These are phyloP conservation scores for Nemania sp. DNA, from an alignment of 2,329 filamentous ascomycete species.

Conservation along the genomic window DNA sequence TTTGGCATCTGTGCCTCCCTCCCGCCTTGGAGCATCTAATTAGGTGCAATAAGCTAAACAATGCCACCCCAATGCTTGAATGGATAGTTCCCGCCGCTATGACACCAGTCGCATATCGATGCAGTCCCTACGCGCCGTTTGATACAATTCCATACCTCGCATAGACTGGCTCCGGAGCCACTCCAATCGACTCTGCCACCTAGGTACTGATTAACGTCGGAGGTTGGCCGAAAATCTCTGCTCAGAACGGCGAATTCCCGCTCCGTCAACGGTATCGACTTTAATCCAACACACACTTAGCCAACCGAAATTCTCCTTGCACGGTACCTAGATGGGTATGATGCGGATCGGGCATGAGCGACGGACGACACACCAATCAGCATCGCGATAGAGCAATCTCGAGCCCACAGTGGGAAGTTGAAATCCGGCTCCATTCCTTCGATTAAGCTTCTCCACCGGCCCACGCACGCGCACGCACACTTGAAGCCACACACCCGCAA, in stretches of 20 bases:
- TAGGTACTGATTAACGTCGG: background rate
- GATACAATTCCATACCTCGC: background rate
- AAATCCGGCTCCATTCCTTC: background rate
- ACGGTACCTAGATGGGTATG: background rate
- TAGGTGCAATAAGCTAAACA: background rate
- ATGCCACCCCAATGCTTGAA: background rate
- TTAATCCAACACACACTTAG: too few relatives aligned
- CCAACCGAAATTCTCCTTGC: too few relatives aligned
- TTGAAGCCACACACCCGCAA: background rate
- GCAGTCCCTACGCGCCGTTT: background rate
- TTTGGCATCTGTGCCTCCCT: background rate
- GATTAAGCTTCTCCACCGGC: background rate
- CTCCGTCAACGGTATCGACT: background rate
- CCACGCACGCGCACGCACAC: too few relatives aligned
- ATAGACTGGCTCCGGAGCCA: background rate
- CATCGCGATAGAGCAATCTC: background rate
- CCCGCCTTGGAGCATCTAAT: background rate
- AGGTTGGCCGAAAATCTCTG: constrained; percentile 5
- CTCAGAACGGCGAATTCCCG: constrained; percentile 2
- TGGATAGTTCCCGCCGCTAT: background rate
- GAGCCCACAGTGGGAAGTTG: background rate
- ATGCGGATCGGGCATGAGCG: background rate
- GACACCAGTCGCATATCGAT: background rate
- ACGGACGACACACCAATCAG: background rate
- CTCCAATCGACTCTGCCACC: background rate